Percentiles rank a stretch among this genome's conserved stretches.
Evolutionary conservation across 1,139 yeast species (phyloP).

Genomic region (Insectozyma bohioensis): DNA sequence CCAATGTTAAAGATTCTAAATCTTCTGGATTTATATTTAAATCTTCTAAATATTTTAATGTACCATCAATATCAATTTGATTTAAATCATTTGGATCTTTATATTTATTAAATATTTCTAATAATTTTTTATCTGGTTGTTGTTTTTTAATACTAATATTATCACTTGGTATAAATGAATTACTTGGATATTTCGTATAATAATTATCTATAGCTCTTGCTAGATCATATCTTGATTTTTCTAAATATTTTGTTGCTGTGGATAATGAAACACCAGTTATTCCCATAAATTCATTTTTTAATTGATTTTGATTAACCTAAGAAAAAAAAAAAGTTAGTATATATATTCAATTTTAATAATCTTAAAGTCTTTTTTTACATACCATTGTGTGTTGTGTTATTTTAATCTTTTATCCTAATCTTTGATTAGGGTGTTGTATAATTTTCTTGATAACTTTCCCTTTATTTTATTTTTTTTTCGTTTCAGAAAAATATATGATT

Average conservation of each 20-base stretch:
- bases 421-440: too few relatives aligned
- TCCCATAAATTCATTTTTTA: slow-evolving; percentile 27
- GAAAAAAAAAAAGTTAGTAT: slow-evolving; percentile 6
- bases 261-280: slow-evolving; percentile 29
- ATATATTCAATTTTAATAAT: neutral
- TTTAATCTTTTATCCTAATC: too few relatives aligned
- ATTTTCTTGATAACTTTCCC: neutral
- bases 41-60: slow-evolving; percentile 64
- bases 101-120: slow-evolving; percentile 28
- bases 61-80: slow-evolving; percentile 70
- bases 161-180: neutral
- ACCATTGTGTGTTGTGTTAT: slow-evolving; percentile 1
- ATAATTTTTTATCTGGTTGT: slow-evolving; percentile 19
- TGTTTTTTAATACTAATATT: slow-evolving; percentile 5
- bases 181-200: slow-evolving; percentile 16
- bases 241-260: slow-evolving; percentile 29
- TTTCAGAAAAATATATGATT: slow-evolving; percentile 1
- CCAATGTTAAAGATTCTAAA: slow-evolving; percentile 63
- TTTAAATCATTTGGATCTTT: slow-evolving; percentile 25
- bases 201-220: slow-evolving; percentile 32
- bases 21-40: slow-evolving; percentile 75
- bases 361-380: too few relatives aligned
- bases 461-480: neutral
- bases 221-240: slow-evolving; percentile 25
- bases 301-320: slow-evolving; percentile 14